Percentiles rank a stretch among this genome's conserved stretches.
Conservation (phyloP, 768 basidiomycete species). For the Calocera viscosa region DNA sequence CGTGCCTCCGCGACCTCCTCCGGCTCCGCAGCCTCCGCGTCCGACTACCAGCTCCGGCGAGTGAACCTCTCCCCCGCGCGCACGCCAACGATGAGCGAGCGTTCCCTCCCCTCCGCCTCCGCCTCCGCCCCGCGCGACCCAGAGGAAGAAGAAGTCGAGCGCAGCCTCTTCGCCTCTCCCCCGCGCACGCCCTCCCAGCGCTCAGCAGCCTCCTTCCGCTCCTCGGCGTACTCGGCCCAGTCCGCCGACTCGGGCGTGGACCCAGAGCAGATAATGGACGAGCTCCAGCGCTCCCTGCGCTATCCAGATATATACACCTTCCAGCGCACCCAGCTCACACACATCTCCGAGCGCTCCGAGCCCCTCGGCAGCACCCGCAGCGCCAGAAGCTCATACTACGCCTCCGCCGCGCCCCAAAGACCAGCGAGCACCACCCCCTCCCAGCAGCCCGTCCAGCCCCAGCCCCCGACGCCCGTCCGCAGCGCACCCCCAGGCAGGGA, state of each 20-base stretch:
- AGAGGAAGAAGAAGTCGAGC: background rate
- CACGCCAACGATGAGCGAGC: background rate
- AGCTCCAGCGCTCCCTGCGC: background rate
- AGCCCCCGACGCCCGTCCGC: background rate
- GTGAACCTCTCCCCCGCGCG: background rate
- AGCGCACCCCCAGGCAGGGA: background rate
- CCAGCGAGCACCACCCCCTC: background rate
- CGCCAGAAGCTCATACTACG: background rate
- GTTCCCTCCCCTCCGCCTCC: background rate
- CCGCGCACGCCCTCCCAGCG: background rate
- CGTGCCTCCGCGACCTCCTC: conserved; percentile 1
- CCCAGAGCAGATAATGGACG: background rate
- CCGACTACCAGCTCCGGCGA: background rate
- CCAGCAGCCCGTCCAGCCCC: background rate
- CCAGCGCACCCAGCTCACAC: background rate
- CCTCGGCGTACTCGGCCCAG: background rate
- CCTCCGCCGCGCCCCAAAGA: background rate
- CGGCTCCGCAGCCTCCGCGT: background rate
- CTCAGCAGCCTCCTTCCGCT: background rate
- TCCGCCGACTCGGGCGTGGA: background rate
- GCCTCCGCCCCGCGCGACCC: background rate
- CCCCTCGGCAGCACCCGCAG: background rate
- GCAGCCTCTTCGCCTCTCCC: background rate
- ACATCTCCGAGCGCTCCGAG: conserved; percentile 1
- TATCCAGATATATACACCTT: conserved; percentile 2